Base-by-base conservation (phyloP, 768 basidiomycete species). In the Cyathus striatus region DNA sequence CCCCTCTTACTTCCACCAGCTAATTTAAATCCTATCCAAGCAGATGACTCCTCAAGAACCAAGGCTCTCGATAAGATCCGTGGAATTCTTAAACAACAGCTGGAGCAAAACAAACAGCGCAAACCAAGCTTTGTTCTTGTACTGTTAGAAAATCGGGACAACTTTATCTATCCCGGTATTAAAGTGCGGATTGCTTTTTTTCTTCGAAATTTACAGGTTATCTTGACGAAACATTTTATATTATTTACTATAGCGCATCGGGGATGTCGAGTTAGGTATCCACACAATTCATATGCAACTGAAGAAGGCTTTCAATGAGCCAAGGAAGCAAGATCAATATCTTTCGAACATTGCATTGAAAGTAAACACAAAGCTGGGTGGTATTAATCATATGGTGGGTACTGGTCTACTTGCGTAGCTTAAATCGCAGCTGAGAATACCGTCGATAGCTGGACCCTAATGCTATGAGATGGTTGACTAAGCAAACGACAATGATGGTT, bases 271-370 rank as follows among this genome's bases (percentile, higher is more conserved):
- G 43, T 53, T 88, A n/a, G 89, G 87, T 1, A 54, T 92, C 18
- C 81, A 81, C 34, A 89, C 87, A 0, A 60, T 89, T n/a, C 83
- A 83, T 51, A 81, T 89, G 79, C 71, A 78, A 21, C 60, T 82
- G 7, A 53, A 49, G 5, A 90, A 88, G 56, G 83, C 82, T 6
- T 56, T 84, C 5, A 63, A 58, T 5, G 72, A 77, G 13, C 53
- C 61, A 12, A 72, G 51, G 40, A 79, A 78, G 48, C 85, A 86
- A 51, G 81, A 86, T 44, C 86, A 90, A 49, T 92, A 91, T 56
- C 75, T 89, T 42, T 85, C 88, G 7, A 91, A 89, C 48, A 78
- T 90, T 25, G 84, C 85, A 0, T 62, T 91, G 43, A 91, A 92
- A 52, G 73, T 88, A 6, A 92, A 92, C 51, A 79, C 80, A 24